Conservation (phyloP, 768 basidiomycete species). For the Boletus pseudopeckii region DNA sequence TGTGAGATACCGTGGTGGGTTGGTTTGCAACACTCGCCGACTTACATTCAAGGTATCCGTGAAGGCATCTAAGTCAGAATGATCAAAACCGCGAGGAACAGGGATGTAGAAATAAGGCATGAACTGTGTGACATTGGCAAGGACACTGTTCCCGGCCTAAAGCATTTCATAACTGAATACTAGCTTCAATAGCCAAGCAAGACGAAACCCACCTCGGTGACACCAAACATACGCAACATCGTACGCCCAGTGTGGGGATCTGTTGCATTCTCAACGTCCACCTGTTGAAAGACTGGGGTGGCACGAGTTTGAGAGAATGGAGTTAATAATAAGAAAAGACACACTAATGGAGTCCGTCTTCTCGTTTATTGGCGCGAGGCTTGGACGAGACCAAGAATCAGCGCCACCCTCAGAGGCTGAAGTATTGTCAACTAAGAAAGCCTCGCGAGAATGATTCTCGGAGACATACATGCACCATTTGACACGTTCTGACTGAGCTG, state of each 20-base stretch:
- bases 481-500: conserved; percentile 50
- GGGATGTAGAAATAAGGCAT: conserved; percentile 92
- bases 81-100: conserved; percentile 77
- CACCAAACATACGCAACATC: conserved; percentile 77
- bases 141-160: conserved; percentile 84
- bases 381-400: conserved; percentile 68
- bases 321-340: conserved; percentile 17
- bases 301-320: background rate
- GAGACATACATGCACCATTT: conserved; percentile 40
- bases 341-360: conserved; percentile 66
- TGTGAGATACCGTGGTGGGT: background rate
- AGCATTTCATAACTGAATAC: conserved; percentile 1
- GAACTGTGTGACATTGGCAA: conserved; percentile 79
- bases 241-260: conserved; percentile 41
- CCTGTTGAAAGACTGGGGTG: conserved; percentile 85
- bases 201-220: conserved; percentile 64
- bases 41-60: conserved; percentile 72
- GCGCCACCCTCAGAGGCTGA: conserved; percentile 76
- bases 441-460: background rate
- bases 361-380: conserved; percentile 50
- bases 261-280: conserved; percentile 77
- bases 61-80: conserved; percentile 65
- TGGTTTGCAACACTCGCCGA: background rate
- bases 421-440: background rate
- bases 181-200: background rate